phyloP scores from a whole-genome alignment of 805 yeast species.

The Kazachstania bromeliacearum region DNA sequence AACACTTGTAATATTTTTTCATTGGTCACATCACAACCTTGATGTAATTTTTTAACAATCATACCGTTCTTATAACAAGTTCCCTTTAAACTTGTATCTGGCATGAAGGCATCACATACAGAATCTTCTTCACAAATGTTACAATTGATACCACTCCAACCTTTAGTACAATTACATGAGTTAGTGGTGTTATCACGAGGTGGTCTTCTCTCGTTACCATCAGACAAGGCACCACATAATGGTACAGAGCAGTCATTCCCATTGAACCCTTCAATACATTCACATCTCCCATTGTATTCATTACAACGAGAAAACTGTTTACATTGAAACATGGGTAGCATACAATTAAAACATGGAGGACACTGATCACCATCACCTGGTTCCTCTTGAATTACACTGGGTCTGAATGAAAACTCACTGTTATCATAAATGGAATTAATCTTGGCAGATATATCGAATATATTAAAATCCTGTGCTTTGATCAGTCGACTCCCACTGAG shows the following conservation, averaged over 20 bases:
- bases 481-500: background rate
- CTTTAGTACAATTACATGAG: constrained; percentile 64
- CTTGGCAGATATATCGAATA: background rate
- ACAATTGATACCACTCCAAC: constrained; percentile 95
- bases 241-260: constrained; percentile 90
- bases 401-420: background rate
- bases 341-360: constrained; percentile 93
- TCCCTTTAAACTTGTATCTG: constrained; percentile 66
- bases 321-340: constrained; percentile 82
- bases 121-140: constrained; percentile 67
- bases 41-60: constrained; percentile 69
- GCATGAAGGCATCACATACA: constrained; percentile 81
- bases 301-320: constrained; percentile 87
- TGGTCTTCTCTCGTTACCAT: constrained; percentile 45
- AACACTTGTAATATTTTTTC: constrained; percentile 73
- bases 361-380: constrained; percentile 32
- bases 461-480: constrained; percentile 1
- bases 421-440: background rate
- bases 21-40: constrained; percentile 92
- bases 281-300: constrained; percentile 81
- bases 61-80: constrained; percentile 85
- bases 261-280: constrained; percentile 86
- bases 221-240: constrained; percentile 66
- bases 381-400: background rate
- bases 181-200: constrained; percentile 39